Evolutionary conservation across 306 rosid species (phyloP).

Genomic region (Begonia peltatifolia): DNA sequence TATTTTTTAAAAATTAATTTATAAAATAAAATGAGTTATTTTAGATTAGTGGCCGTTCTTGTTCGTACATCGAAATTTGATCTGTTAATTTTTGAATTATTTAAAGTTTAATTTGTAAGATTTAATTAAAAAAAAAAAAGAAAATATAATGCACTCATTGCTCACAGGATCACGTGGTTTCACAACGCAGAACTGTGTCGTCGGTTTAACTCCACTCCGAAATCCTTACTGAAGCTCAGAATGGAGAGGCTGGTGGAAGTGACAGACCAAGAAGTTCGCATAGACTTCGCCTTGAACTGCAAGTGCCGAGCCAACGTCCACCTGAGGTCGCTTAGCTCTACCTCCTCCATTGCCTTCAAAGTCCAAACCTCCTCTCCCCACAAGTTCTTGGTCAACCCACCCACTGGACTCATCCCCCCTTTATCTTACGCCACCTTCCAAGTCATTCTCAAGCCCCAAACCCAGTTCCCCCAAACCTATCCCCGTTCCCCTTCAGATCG

Average conservation of each 20-base stretch:
- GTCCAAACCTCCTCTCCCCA: constrained; percentile 65
- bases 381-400: constrained; percentile 70
- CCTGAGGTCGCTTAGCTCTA: constrained; percentile 28
- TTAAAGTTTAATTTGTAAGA: no score
- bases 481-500: constrained; percentile 68
- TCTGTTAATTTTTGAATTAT: no score
- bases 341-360: constrained; percentile 47
- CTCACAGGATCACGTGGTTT: constrained; percentile 12
- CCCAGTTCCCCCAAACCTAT: constrained; percentile 35
- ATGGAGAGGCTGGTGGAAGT: constrained; percentile 38
- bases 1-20: no score
- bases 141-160: no score
- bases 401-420: constrained; percentile 46
- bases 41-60: no score
- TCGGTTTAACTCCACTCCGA: neutral
- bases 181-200: neutral
- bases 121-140: no score
- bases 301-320: constrained; percentile 57
- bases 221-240: neutral
- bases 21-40: no score
- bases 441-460: constrained; percentile 65
- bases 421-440: constrained; percentile 44
- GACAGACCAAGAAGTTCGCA: constrained; percentile 45
- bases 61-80: no score
- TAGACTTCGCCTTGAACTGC: constrained; percentile 36